phyloP scores from a whole-genome alignment of 2,329 filamentous ascomycete genomes.

The Didymella sp. region DNA sequence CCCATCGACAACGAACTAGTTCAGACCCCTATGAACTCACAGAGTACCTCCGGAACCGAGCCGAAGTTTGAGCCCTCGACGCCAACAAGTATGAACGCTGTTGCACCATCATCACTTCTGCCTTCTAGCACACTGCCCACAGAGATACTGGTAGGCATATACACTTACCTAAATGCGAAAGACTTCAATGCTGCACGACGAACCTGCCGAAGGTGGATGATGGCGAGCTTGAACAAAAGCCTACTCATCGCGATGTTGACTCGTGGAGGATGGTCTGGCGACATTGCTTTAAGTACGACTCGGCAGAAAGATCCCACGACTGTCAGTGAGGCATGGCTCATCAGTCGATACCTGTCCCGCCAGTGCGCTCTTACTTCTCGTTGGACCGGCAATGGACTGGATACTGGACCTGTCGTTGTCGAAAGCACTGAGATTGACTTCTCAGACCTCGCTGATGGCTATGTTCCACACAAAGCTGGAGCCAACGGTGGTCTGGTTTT shows the following conservation, averaged over 20 bases:
- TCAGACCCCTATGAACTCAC: neutral
- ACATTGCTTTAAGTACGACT: neutral
- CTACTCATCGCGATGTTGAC: conserved; percentile 63
- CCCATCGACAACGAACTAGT: neutral
- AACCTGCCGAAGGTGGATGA: conserved; percentile 67
- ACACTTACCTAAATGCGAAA: conserved; percentile 48
- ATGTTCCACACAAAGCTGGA: conserved; percentile 18
- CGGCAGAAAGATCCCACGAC: neutral
- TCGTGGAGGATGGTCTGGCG: conserved; percentile 59
- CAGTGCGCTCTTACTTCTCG: conserved; percentile 56
- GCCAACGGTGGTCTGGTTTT: conserved; percentile 51
- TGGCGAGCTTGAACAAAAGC: conserved; percentile 60
- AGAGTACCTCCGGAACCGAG: neutral
- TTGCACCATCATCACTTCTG: conserved; percentile 32
- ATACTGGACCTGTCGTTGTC: conserved; percentile 19
- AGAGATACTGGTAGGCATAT: conserved; percentile 50
- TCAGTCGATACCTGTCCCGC: conserved; percentile 58
- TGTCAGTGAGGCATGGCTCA: conserved; percentile 43
- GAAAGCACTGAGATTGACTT: conserved; percentile 45
- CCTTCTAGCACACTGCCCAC: conserved; percentile 49
- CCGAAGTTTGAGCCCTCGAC: neutral
- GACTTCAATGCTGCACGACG: conserved; percentile 68
- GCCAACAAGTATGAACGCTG: neutral
- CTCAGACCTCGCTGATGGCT: conserved; percentile 39
- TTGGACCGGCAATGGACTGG: conserved; percentile 51